These are phyloP conservation scores for Rubus idaeus DNA, from an alignment of 306 rosid species.

Conservation along the genomic window DNA sequence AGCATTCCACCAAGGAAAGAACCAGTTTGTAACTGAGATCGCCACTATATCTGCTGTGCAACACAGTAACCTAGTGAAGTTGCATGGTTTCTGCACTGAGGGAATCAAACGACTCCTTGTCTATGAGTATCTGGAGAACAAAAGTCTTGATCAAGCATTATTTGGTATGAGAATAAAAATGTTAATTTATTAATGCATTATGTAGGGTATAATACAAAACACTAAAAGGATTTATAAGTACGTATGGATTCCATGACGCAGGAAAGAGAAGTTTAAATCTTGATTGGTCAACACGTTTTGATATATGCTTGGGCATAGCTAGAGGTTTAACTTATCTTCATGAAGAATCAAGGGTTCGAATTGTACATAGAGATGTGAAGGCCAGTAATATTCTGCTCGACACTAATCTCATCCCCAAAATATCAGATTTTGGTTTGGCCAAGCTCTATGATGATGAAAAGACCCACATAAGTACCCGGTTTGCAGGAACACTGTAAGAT, in stretches of 20 bases:
- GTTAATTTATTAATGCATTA: constrained; percentile 6
- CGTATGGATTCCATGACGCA: constrained; percentile 17
- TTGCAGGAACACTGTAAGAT: constrained; percentile 79
- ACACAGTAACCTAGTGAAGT: constrained; percentile 74
- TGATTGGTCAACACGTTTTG: constrained; percentile 66
- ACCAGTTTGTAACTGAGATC: constrained; percentile 76
- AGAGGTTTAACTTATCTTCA: constrained; percentile 77
- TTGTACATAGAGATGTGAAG: constrained; percentile 83
- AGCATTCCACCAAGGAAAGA: constrained; percentile 76
- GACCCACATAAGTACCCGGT: constrained; percentile 78
- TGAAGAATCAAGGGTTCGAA: constrained; percentile 67
- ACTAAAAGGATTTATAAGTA: not conserved
- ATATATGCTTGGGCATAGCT: constrained; percentile 69
- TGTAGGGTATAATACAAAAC: not conserved
- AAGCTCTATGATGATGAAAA: constrained; percentile 71
- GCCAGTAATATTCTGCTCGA: constrained; percentile 80
- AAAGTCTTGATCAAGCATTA: constrained; percentile 81
- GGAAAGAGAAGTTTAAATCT: constrained; percentile 41
- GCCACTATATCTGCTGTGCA: constrained; percentile 81
- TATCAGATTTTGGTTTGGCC: constrained; percentile 82
- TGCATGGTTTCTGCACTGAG: constrained; percentile 74
- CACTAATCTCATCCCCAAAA: constrained; percentile 58
- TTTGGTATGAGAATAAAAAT: constrained; percentile 51
- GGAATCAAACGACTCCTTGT: constrained; percentile 68
- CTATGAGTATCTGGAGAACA: constrained; percentile 73